These are phyloP conservation scores for Populus alba DNA, from an alignment of 345 rosid genomes.

Conservation along the genomic window DNA sequence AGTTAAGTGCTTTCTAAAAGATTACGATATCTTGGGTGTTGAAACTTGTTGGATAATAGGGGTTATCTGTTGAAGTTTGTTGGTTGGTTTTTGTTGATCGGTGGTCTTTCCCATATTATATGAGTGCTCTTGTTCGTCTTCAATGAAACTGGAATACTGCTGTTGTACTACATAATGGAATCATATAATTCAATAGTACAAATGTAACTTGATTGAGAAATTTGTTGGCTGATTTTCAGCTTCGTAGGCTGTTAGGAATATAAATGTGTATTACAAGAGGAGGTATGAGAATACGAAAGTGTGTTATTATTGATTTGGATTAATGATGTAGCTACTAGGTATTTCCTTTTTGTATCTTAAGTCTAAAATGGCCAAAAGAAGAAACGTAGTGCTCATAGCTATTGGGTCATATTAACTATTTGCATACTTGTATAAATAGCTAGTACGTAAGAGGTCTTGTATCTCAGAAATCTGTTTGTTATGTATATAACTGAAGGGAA, in stretches of 20 bases:
- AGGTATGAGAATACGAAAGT: neutral
- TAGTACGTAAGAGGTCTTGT: neutral
- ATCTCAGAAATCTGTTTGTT: neutral
- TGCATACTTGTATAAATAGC: neutral
- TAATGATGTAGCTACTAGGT: neutral
- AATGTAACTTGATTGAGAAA: neutral
- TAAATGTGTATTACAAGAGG: neutral
- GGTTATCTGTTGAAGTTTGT: neutral
- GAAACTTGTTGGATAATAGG: neutral
- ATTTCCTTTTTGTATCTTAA: neutral
- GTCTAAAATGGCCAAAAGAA: neutral
- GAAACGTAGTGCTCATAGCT: neutral
- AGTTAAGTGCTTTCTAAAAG: neutral
- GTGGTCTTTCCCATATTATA: neutral
- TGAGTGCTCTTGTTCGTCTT: neutral
- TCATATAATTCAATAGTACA: neutral
- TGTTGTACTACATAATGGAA: neutral
- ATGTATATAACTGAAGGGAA: neutral
- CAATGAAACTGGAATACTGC: neutral
- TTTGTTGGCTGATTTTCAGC: neutral
- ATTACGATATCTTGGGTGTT: neutral
- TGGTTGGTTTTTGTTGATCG: neutral
- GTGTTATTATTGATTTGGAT: neutral
- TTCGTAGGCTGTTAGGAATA: neutral
- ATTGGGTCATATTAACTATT: neutral